phyloP scores from a whole-genome alignment of 352 stramenopile species.

The Phytopythium vexans region DNA sequence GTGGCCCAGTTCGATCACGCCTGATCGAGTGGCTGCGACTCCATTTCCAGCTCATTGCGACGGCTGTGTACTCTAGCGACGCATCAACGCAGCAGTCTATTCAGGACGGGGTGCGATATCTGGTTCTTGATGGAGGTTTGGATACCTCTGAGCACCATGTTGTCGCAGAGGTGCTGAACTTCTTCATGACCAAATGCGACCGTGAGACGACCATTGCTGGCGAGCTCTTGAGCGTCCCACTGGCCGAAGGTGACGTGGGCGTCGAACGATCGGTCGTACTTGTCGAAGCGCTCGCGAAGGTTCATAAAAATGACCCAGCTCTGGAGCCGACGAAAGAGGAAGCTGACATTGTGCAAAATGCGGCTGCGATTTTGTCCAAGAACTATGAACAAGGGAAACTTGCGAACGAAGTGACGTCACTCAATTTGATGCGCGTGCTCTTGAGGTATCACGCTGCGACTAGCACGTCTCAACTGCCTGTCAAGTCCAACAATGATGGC shows the following conservation, averaged over 20 bases:
- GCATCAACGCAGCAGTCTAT: slow-evolving; percentile 1
- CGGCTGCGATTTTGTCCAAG: neutral
- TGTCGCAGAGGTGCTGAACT: slow-evolving; percentile 26
- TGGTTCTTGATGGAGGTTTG: too few species aligned
- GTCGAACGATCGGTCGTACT: neutral
- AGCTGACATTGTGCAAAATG: neutral
- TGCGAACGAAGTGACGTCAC: neutral
- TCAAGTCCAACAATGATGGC: neutral
- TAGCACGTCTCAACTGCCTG: neutral
- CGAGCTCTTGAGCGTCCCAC: slow-evolving; percentile 23
- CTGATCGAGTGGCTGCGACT: slow-evolving; percentile 13
- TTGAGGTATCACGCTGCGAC: neutral
- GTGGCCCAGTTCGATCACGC: neutral
- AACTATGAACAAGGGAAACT: neutral
- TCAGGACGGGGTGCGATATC: slow-evolving; percentile 2
- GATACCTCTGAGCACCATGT: slow-evolving; percentile 1
- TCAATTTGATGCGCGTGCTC: neutral
- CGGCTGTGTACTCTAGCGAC: slow-evolving; percentile 1
- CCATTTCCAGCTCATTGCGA: slow-evolving; percentile 12
- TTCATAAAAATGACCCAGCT: neutral
- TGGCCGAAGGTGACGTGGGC: neutral
- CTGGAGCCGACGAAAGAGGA: neutral
- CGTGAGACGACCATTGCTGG: slow-evolving; percentile 22
- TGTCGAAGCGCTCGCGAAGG: neutral
- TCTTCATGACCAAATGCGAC: slow-evolving; percentile 20